Base-by-base conservation (phyloP, 129 eudicot genomes). In the Erigeron canadensis region DNA sequence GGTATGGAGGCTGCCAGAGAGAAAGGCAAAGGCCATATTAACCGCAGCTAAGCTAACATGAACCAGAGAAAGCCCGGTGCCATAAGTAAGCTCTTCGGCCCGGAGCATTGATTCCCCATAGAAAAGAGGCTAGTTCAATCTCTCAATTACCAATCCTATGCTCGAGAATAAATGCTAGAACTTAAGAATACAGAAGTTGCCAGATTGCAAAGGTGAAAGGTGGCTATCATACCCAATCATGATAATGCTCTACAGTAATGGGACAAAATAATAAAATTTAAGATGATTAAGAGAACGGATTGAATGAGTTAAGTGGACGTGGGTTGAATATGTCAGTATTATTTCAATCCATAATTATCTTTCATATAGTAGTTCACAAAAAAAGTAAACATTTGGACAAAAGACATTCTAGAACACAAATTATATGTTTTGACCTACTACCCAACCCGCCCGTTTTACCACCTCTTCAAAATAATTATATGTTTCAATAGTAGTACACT, bases 81-180 rank as follows among this genome's bases (percentile, higher is more conserved):
- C n/a, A n/a, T n/a, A n/a, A n/a, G n/a, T n/a, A n/a, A n/a, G n/a
- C n/a, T n/a, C n/a, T n/a, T n/a, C n/a, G n/a, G n/a, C n/a, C n/a
- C n/a, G n/a, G n/a, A n/a, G n/a, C n/a, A n/a, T n/a, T n/a, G n/a
- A n/a, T n/a, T n/a, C n/a, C n/a, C n/a, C n/a, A n/a, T n/a, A n/a
- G n/a, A n/a, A n/a, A n/a, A n/a, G n/a, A n/a, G n/a, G n/a, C n/a
- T n/a, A n/a, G n/a, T n/a, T n/a, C n/a, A n/a, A n/a, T n/a, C n/a
- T n/a, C n/a, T n/a, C n/a, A n/a, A n/a, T n/a, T n/a, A n/a, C n/a
- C n/a, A n/a, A n/a, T n/a, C n/a, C n/a, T n/a, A n/a, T n/a, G n/a
- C n/a, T n/a, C n/a, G n/a, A n/a, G n/a, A n/a, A n/a, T n/a, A 84
- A 59, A 75, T 23, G 63, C 47, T 8, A 59, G 8, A 68, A 39